Conservation (phyloP, 2,329 filamentous ascomycete species). For the Emericellopsis cladophorae region DNA sequence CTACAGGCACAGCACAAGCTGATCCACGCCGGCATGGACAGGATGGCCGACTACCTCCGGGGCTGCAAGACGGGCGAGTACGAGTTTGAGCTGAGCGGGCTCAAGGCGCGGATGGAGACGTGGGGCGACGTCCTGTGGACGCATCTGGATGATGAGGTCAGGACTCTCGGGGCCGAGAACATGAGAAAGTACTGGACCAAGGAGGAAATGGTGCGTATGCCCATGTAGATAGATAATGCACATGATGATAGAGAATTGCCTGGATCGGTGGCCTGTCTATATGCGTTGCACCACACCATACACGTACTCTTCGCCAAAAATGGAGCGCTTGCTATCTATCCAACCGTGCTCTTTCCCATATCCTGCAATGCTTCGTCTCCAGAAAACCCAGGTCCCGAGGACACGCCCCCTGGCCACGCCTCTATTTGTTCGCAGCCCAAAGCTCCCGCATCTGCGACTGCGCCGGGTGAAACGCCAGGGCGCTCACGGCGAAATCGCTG, state of each 20-base stretch:
- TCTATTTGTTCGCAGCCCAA: constrained; percentile 20
- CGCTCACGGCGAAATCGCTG: constrained; percentile 24
- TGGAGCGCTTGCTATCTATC: no score
- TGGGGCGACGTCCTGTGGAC: constrained; percentile 72
- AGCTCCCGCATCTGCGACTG: constrained; percentile 29
- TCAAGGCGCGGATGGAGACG: constrained; percentile 61
- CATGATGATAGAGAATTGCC: no score
- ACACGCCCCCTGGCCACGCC: background rate
- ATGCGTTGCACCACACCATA: no score
- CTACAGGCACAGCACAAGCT: constrained; percentile 62
- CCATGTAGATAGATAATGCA: constrained; percentile 34
- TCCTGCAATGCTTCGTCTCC: no score
- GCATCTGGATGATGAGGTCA: constrained; percentile 78
- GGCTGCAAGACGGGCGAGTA: constrained; percentile 49
- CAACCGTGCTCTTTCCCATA: no score
- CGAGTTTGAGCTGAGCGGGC: constrained; percentile 39
- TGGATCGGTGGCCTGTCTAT: no score
- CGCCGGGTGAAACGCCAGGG: constrained; percentile 30
- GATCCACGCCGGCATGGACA: constrained; percentile 68
- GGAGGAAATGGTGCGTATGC: constrained; percentile 60
- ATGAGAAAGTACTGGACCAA: constrained; percentile 75
- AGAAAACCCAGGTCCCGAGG: no score
- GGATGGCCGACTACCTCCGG: constrained; percentile 51
- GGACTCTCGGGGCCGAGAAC: constrained; percentile 67
- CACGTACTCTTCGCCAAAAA: no score